Conservation (phyloP, 2,329 filamentous ascomycete species). For the Ophiostoma pallidulum region DNA sequence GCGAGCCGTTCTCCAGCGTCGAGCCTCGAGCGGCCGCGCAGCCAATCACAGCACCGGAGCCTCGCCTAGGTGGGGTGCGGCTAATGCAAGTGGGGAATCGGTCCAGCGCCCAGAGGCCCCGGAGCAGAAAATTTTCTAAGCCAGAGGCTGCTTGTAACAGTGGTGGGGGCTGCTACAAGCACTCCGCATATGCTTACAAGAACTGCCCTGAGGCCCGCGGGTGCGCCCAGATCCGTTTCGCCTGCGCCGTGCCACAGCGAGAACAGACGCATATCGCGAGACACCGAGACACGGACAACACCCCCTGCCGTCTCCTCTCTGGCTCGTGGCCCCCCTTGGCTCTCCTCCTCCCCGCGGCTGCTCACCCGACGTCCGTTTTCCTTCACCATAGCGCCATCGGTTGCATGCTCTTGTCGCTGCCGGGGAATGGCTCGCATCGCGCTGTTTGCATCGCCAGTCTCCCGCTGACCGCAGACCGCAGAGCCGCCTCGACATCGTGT, state of each 20-base stretch:
- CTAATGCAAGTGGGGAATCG: conserved; percentile 8
- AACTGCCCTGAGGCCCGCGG: no score
- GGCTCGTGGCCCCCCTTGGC: no score
- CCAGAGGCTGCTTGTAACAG: background rate
- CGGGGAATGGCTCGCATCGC: background rate
- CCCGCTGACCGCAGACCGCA: no score
- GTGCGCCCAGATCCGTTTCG: no score
- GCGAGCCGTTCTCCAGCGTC: background rate
- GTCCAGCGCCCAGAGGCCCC: background rate
- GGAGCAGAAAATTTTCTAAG: conserved; percentile 7
- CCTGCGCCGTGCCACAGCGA: no score
- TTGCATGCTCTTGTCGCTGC: no score
- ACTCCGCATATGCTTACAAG: no score
- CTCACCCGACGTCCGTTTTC: no score
- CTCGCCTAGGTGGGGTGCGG: background rate
- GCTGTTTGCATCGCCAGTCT: background rate
- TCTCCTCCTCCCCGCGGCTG: background rate
- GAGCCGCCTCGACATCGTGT: no score
- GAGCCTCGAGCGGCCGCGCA: conserved; percentile 11
- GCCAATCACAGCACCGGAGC: conserved; percentile 2
- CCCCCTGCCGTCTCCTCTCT: no score
- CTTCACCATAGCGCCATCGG: no score
- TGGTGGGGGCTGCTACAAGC: background rate
- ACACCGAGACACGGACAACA: no score
- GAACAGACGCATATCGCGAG: background rate